Conservation (phyloP, 208 protist genomes). For the Naegleria gruberi region DNA sequence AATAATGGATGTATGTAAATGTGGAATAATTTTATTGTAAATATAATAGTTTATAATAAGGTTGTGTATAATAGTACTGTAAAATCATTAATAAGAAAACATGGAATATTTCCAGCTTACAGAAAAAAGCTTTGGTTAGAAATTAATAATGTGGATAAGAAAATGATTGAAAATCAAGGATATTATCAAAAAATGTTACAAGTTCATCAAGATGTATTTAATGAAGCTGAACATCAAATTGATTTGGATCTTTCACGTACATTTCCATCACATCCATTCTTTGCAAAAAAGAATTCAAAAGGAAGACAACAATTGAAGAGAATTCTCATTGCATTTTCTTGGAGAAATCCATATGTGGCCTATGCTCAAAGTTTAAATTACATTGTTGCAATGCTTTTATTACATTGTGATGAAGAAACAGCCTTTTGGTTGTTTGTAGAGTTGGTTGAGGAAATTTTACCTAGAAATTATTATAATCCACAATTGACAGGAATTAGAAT, state of each 20-base stretch:
- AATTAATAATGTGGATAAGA: not conserved
- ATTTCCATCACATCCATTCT: constrained; percentile 44
- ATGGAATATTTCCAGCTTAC: not conserved
- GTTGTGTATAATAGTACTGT: not conserved
- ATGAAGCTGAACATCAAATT: constrained; percentile 29
- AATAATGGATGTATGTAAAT: not conserved
- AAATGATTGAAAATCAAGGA: constrained; percentile 4
- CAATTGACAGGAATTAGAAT: constrained; percentile 39
- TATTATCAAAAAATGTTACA: constrained; percentile 4
- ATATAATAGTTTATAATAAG: not conserved
- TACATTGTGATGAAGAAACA: constrained; percentile 46
- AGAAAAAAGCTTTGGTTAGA: not conserved
- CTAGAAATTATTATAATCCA: constrained; percentile 38
- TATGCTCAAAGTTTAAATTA: constrained; percentile 55
- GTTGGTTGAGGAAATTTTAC: constrained; percentile 44
- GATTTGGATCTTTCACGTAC: constrained; percentile 44
- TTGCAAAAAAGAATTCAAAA: constrained; percentile 30
- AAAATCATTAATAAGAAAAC: not conserved
- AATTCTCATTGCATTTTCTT: constrained; percentile 46
- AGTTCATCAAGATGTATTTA: not conserved
- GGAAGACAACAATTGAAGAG: constrained; percentile 32
- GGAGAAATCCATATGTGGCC: constrained; percentile 43
- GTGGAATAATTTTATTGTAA: not conserved
- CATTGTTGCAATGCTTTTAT: constrained; percentile 42
- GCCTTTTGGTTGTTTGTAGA: constrained; percentile 49